Evolutionary conservation across 2,329 filamentous ascomycete genomes (phyloP).

Genomic region (Verticillium zaregamsianum): DNA sequence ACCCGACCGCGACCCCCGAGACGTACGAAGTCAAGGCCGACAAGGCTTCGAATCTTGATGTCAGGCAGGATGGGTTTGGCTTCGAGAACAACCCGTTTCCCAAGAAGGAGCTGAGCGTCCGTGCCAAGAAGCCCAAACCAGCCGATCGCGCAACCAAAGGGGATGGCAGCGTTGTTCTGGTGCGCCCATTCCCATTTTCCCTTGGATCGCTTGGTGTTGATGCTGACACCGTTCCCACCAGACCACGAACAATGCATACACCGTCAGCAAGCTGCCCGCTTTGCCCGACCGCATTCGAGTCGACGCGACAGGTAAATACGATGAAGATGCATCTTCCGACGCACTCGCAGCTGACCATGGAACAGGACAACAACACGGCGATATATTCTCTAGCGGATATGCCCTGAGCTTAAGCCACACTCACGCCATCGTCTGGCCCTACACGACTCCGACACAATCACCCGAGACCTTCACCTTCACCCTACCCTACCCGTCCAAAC

Average conservation of each 20-base stretch:
- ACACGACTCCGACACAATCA: conserved; percentile 63
- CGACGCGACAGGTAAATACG: conserved; percentile 57
- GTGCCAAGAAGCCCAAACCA: conserved; percentile 59
- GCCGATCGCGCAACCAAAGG: conserved; percentile 61
- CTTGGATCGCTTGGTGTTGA: neutral
- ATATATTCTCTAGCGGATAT: conserved; percentile 64
- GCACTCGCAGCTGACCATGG: neutral
- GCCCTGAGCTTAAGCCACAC: conserved; percentile 77
- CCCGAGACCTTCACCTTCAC: conserved; percentile 78
- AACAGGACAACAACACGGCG: conserved; percentile 60
- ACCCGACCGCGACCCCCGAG: conserved; percentile 32
- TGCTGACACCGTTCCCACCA: neutral
- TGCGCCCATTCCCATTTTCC: conserved; percentile 29
- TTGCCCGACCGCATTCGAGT: conserved; percentile 73
- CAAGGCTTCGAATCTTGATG: conserved; percentile 40
- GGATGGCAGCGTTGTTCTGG: conserved; percentile 63
- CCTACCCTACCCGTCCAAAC: conserved; percentile 68
- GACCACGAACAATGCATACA: conserved; percentile 62
- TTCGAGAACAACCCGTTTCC: conserved; percentile 36
- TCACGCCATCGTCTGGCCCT: conserved; percentile 88
- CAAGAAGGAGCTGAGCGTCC: conserved; percentile 53
- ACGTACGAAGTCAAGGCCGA: conserved; percentile 53
- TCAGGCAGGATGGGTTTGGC: conserved; percentile 42
- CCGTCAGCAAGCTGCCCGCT: conserved; percentile 77
- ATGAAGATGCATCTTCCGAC: neutral